phyloP scores from a whole-genome alignment of 345 rosid genomes.

The Pseudoturritis turrita region DNA sequence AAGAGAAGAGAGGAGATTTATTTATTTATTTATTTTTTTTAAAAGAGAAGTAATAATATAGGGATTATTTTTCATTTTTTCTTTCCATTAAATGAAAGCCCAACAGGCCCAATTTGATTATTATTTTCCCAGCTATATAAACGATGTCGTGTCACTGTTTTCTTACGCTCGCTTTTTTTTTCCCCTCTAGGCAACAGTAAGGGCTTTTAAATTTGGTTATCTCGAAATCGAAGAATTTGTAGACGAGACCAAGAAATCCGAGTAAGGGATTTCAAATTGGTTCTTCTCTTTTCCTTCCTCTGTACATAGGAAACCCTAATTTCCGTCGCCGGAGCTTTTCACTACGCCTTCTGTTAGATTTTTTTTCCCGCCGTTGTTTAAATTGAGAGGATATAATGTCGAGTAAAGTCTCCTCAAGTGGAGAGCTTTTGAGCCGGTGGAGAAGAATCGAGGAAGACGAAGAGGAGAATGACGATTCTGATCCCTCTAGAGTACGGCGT shows the following conservation, averaged over 20 bases:
- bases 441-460: slow-evolving; percentile 75
- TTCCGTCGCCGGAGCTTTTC: slow-evolving; percentile 13
- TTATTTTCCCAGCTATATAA: background rate
- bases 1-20: background rate
- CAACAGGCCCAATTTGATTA: slow-evolving; percentile 2
- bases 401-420: slow-evolving; percentile 36
- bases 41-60: background rate
- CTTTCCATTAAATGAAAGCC: slow-evolving; percentile 8
- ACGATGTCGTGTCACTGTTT: background rate
- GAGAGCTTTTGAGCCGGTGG: slow-evolving; percentile 66
- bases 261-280: background rate
- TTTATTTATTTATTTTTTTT: background rate
- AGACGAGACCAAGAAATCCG: background rate
- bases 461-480: slow-evolving; percentile 44
- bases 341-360: background rate
- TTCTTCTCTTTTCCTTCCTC: background rate
- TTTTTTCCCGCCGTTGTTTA: background rate
- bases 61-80: too few relatives aligned
- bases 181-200: slow-evolving; percentile 1
- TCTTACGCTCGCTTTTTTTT: slow-evolving; percentile 9
- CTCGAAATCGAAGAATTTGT: background rate
- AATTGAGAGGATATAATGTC: slow-evolving; percentile 32
- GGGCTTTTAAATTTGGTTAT: slow-evolving; percentile 19
- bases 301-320: slow-evolving; percentile 12
- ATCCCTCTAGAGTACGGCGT: slow-evolving; percentile 39